Conservation (phyloP, 2,329 filamentous ascomycete species). For the Plectosphaerella cucumerina region DNA sequence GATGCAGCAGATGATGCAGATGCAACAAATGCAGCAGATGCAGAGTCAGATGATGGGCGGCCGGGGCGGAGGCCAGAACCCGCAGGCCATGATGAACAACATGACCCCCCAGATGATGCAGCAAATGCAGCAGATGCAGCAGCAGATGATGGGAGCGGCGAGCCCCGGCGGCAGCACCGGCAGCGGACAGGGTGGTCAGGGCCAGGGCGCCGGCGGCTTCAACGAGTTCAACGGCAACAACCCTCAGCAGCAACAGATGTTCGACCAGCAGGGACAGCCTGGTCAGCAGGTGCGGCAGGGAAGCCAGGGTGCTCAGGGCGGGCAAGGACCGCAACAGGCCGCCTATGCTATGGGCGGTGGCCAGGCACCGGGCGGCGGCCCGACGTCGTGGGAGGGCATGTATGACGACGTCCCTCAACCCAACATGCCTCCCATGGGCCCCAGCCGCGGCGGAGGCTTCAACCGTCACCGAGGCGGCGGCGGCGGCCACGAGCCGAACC, state of each 20-base stretch:
- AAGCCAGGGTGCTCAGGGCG: slow-evolving; percentile 16
- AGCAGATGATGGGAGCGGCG: slow-evolving; percentile 21
- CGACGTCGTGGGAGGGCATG: slow-evolving; percentile 96
- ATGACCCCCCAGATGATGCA: slow-evolving; percentile 51
- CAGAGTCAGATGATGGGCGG: slow-evolving; percentile 44
- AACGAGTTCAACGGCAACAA: slow-evolving; percentile 12
- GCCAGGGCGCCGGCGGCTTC: slow-evolving; percentile 11
- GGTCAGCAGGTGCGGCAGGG: slow-evolving; percentile 15
- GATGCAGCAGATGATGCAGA: slow-evolving; percentile 73
- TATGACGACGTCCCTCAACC: slow-evolving; percentile 93
- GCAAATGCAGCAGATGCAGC: slow-evolving; percentile 53
- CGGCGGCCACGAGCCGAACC: slow-evolving; percentile 32
- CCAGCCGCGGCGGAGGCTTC: slow-evolving; percentile 34
- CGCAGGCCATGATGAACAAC: slow-evolving; percentile 33
- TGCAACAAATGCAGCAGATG: slow-evolving; percentile 69
- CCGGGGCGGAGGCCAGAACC: slow-evolving; percentile 25
- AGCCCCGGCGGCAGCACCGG: slow-evolving; percentile 11
- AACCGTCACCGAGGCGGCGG: slow-evolving; percentile 26
- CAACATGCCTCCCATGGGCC: slow-evolving; percentile 52
- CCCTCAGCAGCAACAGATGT: slow-evolving; percentile 16
- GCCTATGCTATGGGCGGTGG: slow-evolving; percentile 36
- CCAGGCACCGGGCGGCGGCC: slow-evolving; percentile 44
- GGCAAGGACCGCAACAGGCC: not conserved
- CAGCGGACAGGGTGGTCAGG: slow-evolving; percentile 19
- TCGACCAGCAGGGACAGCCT: slow-evolving; percentile 22